Base-by-base conservation (phyloP, 345 rosid species). In the Abelmoschus esculentus region DNA sequence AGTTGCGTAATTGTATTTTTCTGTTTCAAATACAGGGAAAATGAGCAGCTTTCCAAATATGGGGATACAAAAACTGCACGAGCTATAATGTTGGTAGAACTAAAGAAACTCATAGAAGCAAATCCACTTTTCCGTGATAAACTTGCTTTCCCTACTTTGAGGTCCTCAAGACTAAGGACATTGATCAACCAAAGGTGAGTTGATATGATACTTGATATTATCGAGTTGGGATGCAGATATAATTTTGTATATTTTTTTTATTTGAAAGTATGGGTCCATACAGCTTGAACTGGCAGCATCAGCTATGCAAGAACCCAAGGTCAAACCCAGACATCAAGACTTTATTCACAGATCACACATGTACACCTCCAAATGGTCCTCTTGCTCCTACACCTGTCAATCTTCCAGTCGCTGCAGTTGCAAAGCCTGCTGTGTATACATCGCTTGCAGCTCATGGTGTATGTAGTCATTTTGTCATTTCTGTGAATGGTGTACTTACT, bases 201-300 rank as follows among this genome's bases (percentile, higher is more conserved):
- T 46, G 36, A 28, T 69, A 14, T 13, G 28, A n/a, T 36, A 66
- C 36, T 42, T 56, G 86, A 93, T 13, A 26, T 65, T 50, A 22
- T 7, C 13, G 18, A 13, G 15, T 9, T 44, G 5, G 15, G 29
- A 17, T 10, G 49, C 15, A 62, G 10, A 4, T 62, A 18, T 36
- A 17, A 18, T 62, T 62, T 36, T 60, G 3, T 36, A 7, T 18
- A 6, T n/a, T 61, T 61, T 18, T 38, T 62, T 38, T 0, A 62
- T 38, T 38, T 38, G 47, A 3, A 6, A 53, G 58, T 18, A 38
- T 40, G 50, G 29, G n/a, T 62, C 42, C 52, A 40, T 78, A 61
- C 85, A 92, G 97, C 74, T 85, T 91, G 81, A 89, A 89, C 73
- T 91, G 97, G 97, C 97, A 91, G 81, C 96, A 91, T 78, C 95